Evolutionary conservation across 192 early-diverging fungal genomes (phyloP).

Genomic region (Rhizophagus clarus): DNA sequence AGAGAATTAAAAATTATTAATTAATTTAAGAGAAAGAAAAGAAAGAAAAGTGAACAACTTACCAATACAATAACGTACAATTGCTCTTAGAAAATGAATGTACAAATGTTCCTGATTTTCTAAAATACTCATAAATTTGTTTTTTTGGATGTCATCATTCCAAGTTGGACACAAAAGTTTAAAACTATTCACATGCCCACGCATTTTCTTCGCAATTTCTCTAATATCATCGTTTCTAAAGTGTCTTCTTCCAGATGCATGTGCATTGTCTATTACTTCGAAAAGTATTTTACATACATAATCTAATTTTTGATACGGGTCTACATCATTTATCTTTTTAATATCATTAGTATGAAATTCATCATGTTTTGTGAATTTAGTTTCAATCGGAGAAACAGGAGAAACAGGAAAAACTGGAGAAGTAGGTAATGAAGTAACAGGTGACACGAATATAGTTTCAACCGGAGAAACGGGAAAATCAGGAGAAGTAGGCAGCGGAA

Average conservation of each 20-base stretch:
- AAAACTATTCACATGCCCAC: background rate
- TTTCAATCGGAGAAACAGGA: too few species aligned
- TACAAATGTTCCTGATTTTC: background rate
- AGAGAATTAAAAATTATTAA: too few species aligned
- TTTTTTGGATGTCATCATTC: background rate
- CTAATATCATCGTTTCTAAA: background rate
- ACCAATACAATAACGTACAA: background rate
- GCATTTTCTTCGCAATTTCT: background rate
- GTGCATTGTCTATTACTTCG: background rate
- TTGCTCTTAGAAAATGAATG: background rate
- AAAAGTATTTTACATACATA: background rate
- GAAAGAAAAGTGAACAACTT: background rate
- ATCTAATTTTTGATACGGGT: background rate
- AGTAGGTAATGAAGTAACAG: too few species aligned
- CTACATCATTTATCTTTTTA: background rate
- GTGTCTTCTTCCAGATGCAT: background rate
- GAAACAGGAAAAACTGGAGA: too few species aligned
- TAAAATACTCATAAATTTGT: background rate
- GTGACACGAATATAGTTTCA: too few species aligned
- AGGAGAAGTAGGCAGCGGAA: too few species aligned
- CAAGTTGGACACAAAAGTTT: background rate
- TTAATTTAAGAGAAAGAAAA: background rate
- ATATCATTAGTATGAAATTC: too few species aligned
- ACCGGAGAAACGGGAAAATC: too few species aligned
- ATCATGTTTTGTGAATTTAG: too few species aligned